Base-by-base conservation (phyloP, 805 yeast genomes). In the Blastobotrys terrestris region DNA sequence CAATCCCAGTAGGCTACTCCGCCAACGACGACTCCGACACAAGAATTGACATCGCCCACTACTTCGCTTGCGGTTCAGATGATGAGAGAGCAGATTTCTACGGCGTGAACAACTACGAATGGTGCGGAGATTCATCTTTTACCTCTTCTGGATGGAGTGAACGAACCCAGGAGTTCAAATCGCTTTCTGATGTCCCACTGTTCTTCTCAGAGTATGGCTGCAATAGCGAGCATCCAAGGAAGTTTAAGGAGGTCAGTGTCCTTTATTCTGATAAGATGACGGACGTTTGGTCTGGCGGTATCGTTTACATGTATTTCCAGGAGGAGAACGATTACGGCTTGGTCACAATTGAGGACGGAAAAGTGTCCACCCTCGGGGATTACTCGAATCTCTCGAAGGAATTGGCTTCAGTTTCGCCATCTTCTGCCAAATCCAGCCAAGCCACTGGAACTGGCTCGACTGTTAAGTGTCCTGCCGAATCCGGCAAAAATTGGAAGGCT, bases 131-230 rank as follows among this genome's bases (percentile, higher is more conserved):
- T 55, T 53, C 60, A 16, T 68, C 77, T 39, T 87, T 80, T 67
- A 50, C 68, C 53, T 51, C 66, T 8, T 85, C 92, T 16, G 95
- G 95, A 35, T 87, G 84, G 68, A 69, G 71, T 53, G 85, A 71
- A 49, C 77, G 90, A 70, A 87, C 95, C 39, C 71, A 79, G 60
- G 89, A 85, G 64, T 87, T 84, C 69, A n/a, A n/a, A n/a, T n/a
- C n/a, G n/a, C n/a, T n/a, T n/a, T 60, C 77, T 57, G 83, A 85
- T 72, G 74, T 86, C 68, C 96, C 96, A 26, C 73, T 84, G 21
- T 87, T 88, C 74, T 87, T 88, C 73, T 85, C 94, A 8, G 96
- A 88, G 72, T 88, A 85, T 68, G 96, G 96, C 53, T 88, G 96
- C 76, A 89, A 87, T 67, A 74, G 72, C 43, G 72, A 75, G 63